phyloP scores from a whole-genome alignment of 176 grass and related monocot genomes.

The Sorghum bicolor region Sorghum_bicolor_NCBIv3 NC_012873.2:63795501-63796000 shows the following conservation, averaged over 20 bases:
- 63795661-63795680: neutral
- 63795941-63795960: neutral
- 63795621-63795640: neutral
- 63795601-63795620: neutral
- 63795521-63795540: neutral
- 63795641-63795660: neutral
- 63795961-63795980: neutral
- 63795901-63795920: neutral
- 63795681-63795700: neutral
- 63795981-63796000: neutral
- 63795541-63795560: neutral
- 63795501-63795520: neutral
- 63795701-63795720: neutral
- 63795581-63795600: neutral
- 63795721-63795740: neutral
- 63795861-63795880: neutral
- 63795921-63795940: neutral
- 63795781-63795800: neutral
- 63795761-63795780: neutral
- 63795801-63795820: neutral
- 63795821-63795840: neutral
- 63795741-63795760: neutral
- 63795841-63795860: neutral
- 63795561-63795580: neutral
- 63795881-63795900: neutral